Evolutionary conservation across 2,329 filamentous ascomycete genomes (phyloP), one percentile per base, ranked within the genome.

Genomic region (Sclerotinia subarctica): DNA sequence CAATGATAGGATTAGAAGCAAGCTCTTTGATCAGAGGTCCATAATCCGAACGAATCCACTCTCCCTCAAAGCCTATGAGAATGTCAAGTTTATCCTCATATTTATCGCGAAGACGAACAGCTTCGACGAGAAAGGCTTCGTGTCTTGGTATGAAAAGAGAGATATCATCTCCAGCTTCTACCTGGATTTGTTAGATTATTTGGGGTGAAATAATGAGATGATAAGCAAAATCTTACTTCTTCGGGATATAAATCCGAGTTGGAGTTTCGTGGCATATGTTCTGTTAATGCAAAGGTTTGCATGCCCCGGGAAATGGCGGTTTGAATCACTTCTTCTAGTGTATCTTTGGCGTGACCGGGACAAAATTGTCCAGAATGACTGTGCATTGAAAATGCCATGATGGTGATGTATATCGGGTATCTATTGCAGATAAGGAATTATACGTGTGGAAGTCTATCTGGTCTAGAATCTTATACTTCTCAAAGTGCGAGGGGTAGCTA

Each of bases 291-390:
- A 77, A 97, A 93, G 26, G 90, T 90, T 70, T 88, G 87, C 85
- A 96, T 95, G 54, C 90, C 89, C 70, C 90, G 84, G 59, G 84
- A 80, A 73, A 98, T 92, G 72, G 94, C 94, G 17, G 88, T 86
- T 76, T 89, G 86, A 74, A 98, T 83, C 60, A 98, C 87, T 72
- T 93, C 89, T 78, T 98, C 94, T 13, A 99, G 86, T 26, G 88
- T 85, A 78, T 96, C 88, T 77, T 90, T 88, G 63, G 95, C 95
- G 82, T 99, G 95, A 74, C 90, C 88, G 13, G 89, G 89, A 82
- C 95, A 99, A 82, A 99, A 99, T 78, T 99, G 92, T 71, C 95
- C 95, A 49, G 95, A 98, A 81, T 99, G 95, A 77, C 93, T 96
- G 80, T 99, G 95, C 83, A 98, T 96, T 5, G 95, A 96, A 81